Evolutionary conservation across 1,139 yeast genomes (phyloP).

Genomic region (Tardiomyces blankii): DNA sequence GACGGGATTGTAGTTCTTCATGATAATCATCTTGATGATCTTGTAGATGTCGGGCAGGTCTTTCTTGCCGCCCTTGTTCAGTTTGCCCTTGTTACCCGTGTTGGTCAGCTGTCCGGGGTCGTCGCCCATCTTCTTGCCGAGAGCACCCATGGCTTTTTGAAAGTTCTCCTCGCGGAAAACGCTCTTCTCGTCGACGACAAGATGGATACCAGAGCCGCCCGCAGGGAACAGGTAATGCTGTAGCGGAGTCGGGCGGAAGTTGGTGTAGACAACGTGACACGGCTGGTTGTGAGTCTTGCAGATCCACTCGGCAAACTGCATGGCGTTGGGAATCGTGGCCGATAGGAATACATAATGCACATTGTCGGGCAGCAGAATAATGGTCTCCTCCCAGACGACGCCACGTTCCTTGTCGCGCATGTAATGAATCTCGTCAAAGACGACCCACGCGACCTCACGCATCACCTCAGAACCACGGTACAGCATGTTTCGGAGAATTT

Average conservation of each 20-base stretch:
- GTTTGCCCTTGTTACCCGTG: slow-evolving; percentile 65
- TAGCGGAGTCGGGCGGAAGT: slow-evolving; percentile 96
- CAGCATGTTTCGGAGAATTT: slow-evolving; percentile 86
- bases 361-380: slow-evolving; percentile 91
- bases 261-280: slow-evolving; percentile 96
- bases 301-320: slow-evolving; percentile 98
- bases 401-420: slow-evolving; percentile 96
- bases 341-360: slow-evolving; percentile 79
- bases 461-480: slow-evolving; percentile 94
- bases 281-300: slow-evolving; percentile 93
- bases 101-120: slow-evolving; percentile 46
- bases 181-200: slow-evolving; percentile 96
- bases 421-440: slow-evolving; percentile 95
- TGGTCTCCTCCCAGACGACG: slow-evolving; percentile 99
- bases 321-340: slow-evolving; percentile 96
- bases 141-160: slow-evolving; percentile 95
- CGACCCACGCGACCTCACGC: slow-evolving; percentile 94
- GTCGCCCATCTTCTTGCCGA: slow-evolving; percentile 73
- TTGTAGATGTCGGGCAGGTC: slow-evolving; percentile 78
- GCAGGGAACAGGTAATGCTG: slow-evolving; percentile 97
- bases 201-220: slow-evolving; percentile 93
- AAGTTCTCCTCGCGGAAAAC: slow-evolving; percentile 93
- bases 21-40: slow-evolving; percentile 95
- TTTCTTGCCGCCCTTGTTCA: slow-evolving; percentile 82
- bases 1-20: slow-evolving; percentile 91